These are phyloP conservation scores for Nowakowskiella sp. DNA, from an alignment of 192 early-diverging fungal genomes.

Conservation along the genomic window DNA sequence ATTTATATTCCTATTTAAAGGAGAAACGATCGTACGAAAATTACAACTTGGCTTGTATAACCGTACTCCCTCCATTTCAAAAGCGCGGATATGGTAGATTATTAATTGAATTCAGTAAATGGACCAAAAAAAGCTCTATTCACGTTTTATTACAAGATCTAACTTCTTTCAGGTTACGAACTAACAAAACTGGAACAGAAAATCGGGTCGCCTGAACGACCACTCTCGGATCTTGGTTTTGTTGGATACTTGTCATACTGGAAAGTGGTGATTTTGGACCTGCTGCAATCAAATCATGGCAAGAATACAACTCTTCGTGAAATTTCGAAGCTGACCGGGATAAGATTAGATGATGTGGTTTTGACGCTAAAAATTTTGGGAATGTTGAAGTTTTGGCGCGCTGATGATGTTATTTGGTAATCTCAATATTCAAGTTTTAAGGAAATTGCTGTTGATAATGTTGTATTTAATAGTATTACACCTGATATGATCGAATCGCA, in stretches of 20 bases:
- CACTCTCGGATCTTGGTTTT: slow-evolving; percentile 75
- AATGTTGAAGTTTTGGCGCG: slow-evolving; percentile 50
- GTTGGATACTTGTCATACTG: slow-evolving; percentile 77
- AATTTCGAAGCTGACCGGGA: slow-evolving; percentile 58
- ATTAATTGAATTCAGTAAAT: slow-evolving; percentile 86
- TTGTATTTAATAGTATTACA: too few relatives aligned
- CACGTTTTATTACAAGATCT: background rate
- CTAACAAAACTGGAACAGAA: slow-evolving; percentile 60
- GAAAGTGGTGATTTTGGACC: slow-evolving; percentile 58
- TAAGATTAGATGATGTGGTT: slow-evolving; percentile 76
- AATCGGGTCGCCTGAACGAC: slow-evolving; percentile 81
- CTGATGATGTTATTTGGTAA: slow-evolving; percentile 15
- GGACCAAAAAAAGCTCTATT: slow-evolving; percentile 1
- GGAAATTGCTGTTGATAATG: too few relatives aligned
- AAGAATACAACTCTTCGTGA: slow-evolving; percentile 36
- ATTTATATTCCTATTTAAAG: slow-evolving; percentile 24
- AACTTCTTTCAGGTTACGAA: slow-evolving; percentile 57
- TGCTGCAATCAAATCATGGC: slow-evolving; percentile 19
- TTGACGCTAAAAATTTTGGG: slow-evolving; percentile 61
- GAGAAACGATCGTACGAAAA: slow-evolving; percentile 77
- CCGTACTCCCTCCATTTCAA: slow-evolving; percentile 81
- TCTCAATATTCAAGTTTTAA: too few relatives aligned
- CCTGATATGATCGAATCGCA: too few relatives aligned
- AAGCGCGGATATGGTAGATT: slow-evolving; percentile 75
- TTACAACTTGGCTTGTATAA: slow-evolving; percentile 87